Percentiles rank a stretch among this genome's conserved stretches.
phyloP scores from a whole-genome alignment of 768 basidiomycete genomes.

The Exsudoporus frostii region DNA sequence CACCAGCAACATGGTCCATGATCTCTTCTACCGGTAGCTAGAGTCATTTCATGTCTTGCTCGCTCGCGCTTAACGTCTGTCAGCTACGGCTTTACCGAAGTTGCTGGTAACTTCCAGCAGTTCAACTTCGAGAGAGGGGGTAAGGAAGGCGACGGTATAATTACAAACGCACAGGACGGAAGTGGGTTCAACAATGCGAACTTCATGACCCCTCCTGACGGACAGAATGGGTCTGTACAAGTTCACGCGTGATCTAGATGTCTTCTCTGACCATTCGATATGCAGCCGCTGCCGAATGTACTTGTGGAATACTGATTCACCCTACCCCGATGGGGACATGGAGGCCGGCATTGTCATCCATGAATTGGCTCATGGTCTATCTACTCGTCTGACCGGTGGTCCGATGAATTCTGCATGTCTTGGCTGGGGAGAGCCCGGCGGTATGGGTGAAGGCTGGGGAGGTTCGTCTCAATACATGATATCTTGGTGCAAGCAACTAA shows the following conservation, averaged over 20 bases:
- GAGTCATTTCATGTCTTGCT: not conserved
- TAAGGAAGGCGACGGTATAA: conserved; percentile 82
- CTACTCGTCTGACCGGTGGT: conserved; percentile 92
- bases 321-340: conserved; percentile 92
- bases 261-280: not conserved
- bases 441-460: conserved; percentile 99
- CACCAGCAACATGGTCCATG: conserved; percentile 77
- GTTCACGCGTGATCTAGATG: not conserved
- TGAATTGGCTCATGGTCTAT: conserved; percentile 84
- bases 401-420: conserved; percentile 91
- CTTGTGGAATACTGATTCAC: conserved; percentile 87
- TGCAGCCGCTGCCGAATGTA: conserved; percentile 85
- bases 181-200: conserved; percentile 91
- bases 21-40: conserved; percentile 68
- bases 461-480: conserved; percentile 34
- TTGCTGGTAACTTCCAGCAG: conserved; percentile 95
- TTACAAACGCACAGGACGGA: conserved; percentile 94
- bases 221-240: conserved; percentile 60
- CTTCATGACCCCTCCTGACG: conserved; percentile 84
- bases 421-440: conserved; percentile 93
- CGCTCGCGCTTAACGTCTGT: conserved; percentile 12
- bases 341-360: conserved; percentile 98
- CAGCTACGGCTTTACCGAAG: conserved; percentile 90
- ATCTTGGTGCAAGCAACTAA: not conserved
- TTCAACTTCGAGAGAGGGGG: conserved; percentile 95